Conservation (phyloP, 169 alveolate genomes). For the Eimeria maxima region DNA sequence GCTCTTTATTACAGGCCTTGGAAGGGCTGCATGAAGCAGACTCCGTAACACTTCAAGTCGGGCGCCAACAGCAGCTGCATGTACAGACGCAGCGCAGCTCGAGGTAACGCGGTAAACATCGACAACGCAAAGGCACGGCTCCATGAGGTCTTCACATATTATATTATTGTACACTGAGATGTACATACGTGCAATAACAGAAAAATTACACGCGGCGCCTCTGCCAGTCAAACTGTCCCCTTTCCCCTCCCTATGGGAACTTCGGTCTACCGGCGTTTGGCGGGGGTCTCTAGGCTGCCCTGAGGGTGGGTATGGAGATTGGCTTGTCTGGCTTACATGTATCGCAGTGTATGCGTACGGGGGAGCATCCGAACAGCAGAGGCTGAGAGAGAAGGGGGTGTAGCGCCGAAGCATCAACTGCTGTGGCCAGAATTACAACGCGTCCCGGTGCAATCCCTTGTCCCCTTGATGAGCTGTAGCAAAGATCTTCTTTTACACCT, state of each 20-base stretch:
- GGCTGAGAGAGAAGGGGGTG: constrained; percentile 74
- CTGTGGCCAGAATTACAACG: constrained; percentile 17
- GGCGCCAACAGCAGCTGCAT: constrained; percentile 44
- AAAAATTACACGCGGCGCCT: background rate
- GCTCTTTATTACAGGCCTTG: background rate
- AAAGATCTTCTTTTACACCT: background rate
- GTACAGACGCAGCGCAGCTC: background rate
- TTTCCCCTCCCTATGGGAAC: no score
- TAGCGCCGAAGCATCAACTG: constrained; percentile 22
- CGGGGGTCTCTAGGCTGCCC: no score
- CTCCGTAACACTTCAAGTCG: constrained; percentile 46
- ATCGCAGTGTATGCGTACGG: constrained; percentile 13
- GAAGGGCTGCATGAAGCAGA: background rate
- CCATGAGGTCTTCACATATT: background rate
- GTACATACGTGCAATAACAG: background rate
- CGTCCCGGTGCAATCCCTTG: constrained; percentile 18
- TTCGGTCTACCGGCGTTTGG: no score
- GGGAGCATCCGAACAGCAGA: constrained; percentile 55
- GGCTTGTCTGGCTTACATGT: constrained; percentile 12
- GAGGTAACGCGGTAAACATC: background rate
- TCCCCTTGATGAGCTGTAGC: background rate
- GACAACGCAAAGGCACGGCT: background rate
- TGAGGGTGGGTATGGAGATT: background rate
- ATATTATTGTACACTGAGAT: background rate
- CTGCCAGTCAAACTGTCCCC: no score